phyloP scores from a whole-genome alignment of 2,329 filamentous ascomycete species.

The Orbilia javanica region DNA sequence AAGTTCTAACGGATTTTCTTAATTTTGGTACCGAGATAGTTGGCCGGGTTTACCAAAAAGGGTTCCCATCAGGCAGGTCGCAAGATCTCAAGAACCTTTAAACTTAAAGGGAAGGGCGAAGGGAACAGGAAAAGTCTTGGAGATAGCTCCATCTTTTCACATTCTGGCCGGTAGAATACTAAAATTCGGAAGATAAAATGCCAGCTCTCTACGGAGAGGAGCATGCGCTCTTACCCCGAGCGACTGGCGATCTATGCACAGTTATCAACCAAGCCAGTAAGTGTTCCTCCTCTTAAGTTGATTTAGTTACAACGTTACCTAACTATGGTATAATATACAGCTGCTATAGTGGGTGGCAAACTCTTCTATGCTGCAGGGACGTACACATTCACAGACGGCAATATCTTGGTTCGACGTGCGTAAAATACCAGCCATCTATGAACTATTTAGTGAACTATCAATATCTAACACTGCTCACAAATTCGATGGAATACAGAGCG shows the following conservation, averaged over 20 bases:
- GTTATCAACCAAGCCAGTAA: constrained; percentile 47
- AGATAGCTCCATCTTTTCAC: not conserved
- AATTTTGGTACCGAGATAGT: no score
- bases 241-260: constrained; percentile 21
- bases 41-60: no score
- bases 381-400: constrained; percentile 48
- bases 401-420: constrained; percentile 40
- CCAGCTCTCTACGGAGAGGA: constrained; percentile 29
- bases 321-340: not conserved
- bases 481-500: constrained; percentile 14
- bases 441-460: no score
- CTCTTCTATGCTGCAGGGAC: constrained; percentile 44
- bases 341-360: constrained; percentile 46
- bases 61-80: no score
- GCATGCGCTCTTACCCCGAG: constrained; percentile 39
- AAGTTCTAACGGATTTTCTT: no score
- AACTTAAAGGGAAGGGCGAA: no score
- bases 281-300: not conserved
- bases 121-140: no score
- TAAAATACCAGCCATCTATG: not conserved
- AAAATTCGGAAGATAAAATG: constrained; percentile 19
- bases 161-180: not conserved
- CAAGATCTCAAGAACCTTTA: no score
- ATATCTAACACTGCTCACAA: constrained; percentile 5
- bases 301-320: not conserved